Evolutionary conservation across 108 stramenopile genomes (phyloP).

Genomic region (Conticribra weissflogii): DNA sequence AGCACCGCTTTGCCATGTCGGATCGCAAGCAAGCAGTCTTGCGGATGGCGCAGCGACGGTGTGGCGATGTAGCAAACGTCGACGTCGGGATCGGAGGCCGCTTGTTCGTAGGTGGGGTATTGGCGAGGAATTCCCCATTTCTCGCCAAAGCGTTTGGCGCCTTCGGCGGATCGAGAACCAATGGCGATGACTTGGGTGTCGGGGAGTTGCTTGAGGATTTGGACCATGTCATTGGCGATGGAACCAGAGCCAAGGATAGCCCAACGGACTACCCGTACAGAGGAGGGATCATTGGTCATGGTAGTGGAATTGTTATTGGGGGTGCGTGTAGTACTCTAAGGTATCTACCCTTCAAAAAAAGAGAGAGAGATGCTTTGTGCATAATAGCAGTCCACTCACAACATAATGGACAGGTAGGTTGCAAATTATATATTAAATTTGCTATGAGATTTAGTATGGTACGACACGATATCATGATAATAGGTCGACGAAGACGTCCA

Average conservation of each 20-base stretch:
- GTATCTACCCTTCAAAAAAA: no score
- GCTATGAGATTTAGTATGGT: no score
- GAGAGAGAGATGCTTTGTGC: no score
- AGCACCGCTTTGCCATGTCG: constrained; percentile 46
- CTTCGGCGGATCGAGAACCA: constrained; percentile 22
- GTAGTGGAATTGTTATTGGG: neutral
- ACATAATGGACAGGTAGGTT: no score
- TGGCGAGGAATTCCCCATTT: constrained; percentile 38
- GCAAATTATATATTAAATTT: no score
- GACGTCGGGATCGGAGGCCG: constrained; percentile 39
- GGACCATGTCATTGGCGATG: constrained; percentile 60
- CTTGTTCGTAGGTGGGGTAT: constrained; percentile 46
- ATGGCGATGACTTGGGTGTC: constrained; percentile 46
- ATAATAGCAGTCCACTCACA: no score
- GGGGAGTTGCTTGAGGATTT: constrained; percentile 56
- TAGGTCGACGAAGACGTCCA: no score
- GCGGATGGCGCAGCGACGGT: constrained; percentile 51
- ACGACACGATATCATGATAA: no score
- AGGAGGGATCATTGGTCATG: constrained; percentile 14
- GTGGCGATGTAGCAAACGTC: constrained; percentile 60
- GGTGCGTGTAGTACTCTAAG: no score
- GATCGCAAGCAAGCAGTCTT: constrained; percentile 43
- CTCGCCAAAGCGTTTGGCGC: constrained; percentile 39
- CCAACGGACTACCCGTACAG: constrained; percentile 45
- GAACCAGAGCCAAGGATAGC: constrained; percentile 55